phyloP scores from a whole-genome alignment of 2,329 filamentous ascomycete species.

The Fusarium sp. region DNA sequence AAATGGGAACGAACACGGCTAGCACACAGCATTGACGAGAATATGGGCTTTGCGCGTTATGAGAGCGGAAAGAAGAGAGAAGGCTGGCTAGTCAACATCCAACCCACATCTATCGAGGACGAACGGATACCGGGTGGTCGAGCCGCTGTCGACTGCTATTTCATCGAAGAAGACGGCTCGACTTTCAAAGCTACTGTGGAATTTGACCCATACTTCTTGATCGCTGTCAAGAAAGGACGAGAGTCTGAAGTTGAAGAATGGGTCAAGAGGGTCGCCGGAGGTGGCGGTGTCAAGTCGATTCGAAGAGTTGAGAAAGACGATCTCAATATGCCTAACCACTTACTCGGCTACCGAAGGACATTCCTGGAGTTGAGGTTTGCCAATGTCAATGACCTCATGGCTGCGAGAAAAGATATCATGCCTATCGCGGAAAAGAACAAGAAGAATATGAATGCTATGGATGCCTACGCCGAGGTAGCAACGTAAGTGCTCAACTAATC shows the following conservation, averaged over 20 bases:
- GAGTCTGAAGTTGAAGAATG: slow-evolving; percentile 97
- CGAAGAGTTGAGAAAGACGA: slow-evolving; percentile 90
- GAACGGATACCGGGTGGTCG: slow-evolving; percentile 83
- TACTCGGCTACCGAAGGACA: slow-evolving; percentile 87
- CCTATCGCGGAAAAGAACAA: slow-evolving; percentile 96
- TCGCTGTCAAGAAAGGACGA: slow-evolving; percentile 86
- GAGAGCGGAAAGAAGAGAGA: slow-evolving; percentile 84
- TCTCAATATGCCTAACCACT: slow-evolving; percentile 91
- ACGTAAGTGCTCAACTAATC: slow-evolving; percentile 64
- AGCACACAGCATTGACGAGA: slow-evolving; percentile 90
- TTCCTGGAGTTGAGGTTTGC: slow-evolving; percentile 88
- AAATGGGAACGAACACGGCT: slow-evolving; percentile 86
- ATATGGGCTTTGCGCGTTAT: slow-evolving; percentile 92
- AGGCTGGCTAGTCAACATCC: slow-evolving; percentile 96
- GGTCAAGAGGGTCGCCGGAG: slow-evolving; percentile 79
- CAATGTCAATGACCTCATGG: slow-evolving; percentile 86
- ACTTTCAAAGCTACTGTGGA: slow-evolving; percentile 97
- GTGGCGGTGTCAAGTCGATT: slow-evolving; percentile 82
- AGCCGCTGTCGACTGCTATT: slow-evolving; percentile 95
- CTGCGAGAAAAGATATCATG: slow-evolving; percentile 84
- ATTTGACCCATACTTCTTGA: slow-evolving; percentile 95
- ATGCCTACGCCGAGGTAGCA: slow-evolving; percentile 96
- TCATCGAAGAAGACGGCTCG: slow-evolving; percentile 86
- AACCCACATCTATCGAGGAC: slow-evolving; percentile 88
- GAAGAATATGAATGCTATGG: slow-evolving; percentile 95